phyloP scores from a whole-genome alignment of 2,329 filamentous ascomycete genomes.

The Aspergillus floridensis region DNA sequence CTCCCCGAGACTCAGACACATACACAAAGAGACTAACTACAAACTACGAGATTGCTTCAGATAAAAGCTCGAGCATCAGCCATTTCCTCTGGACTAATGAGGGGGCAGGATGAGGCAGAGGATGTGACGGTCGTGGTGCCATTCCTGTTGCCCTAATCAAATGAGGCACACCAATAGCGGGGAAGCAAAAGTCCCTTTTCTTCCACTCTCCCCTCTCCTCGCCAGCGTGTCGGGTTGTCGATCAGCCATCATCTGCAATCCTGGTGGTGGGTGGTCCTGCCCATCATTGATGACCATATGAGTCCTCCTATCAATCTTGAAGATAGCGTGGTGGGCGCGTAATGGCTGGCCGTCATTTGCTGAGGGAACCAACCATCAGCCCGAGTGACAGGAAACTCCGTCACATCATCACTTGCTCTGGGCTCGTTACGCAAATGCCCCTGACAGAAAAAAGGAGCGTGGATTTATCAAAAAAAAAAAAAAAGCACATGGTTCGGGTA shows the following conservation, averaged over 20 bases:
- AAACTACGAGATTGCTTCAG: neutral
- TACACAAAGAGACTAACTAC: neutral
- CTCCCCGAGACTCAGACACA: neutral
- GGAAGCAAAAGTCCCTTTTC: neutral
- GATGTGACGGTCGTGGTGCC: conserved; percentile 1
- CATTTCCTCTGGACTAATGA: neutral
- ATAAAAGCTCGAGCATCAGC: neutral
- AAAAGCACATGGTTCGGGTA: neutral
- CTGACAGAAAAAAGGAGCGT: neutral
- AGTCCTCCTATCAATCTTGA: conserved; percentile 8
- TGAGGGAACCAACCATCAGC: neutral
- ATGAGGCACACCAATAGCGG: neutral
- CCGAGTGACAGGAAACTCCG: neutral
- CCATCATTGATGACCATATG: conserved; percentile 6
- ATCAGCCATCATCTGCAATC: conserved; percentile 17
- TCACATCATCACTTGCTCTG: neutral
- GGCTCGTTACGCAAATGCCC: neutral
- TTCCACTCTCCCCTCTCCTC: neutral
- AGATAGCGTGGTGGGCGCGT: conserved; percentile 21
- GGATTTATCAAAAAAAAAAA: neutral
- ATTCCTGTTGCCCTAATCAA: conserved; percentile 10
- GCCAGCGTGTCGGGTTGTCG: conserved; percentile 19
- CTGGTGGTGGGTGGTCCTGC: no score
- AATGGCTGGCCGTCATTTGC: conserved; percentile 21
- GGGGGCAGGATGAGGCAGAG: neutral